Percentiles rank a stretch among this genome's conserved stretches.
These are phyloP conservation scores for Eragrostis tef DNA, from an alignment of 202 grass and related monocot genomes.

Conservation along the genomic window DNA sequence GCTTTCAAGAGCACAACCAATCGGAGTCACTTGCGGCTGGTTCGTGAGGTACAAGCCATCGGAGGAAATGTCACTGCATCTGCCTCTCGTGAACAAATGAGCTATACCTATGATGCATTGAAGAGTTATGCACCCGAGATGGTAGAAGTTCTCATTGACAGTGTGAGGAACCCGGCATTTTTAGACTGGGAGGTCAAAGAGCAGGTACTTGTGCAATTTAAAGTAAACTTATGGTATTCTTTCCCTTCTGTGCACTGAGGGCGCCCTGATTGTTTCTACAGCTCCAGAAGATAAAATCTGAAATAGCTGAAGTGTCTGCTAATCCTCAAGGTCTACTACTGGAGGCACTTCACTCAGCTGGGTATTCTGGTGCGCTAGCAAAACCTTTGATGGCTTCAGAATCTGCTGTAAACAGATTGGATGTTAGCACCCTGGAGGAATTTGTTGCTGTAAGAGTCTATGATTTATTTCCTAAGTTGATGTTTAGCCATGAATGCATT, in stretches of 20 bases:
- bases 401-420: slow-evolving; percentile 55
- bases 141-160: slow-evolving; percentile 85
- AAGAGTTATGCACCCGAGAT: slow-evolving; percentile 78
- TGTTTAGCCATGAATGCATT: slow-evolving; percentile 6
- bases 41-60: slow-evolving; percentile 88
- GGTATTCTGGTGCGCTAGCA: slow-evolving; percentile 74
- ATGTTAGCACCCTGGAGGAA: slow-evolving; percentile 61
- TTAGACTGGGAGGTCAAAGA: slow-evolving; percentile 91
- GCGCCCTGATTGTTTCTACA: slow-evolving; percentile 30
- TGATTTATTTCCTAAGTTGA: slow-evolving; percentile 30
- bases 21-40: slow-evolving; percentile 69
- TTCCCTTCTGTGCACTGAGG: slow-evolving; percentile 30
- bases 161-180: slow-evolving; percentile 79
- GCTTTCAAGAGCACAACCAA: slow-evolving; percentile 83
- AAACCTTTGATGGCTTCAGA: slow-evolving; percentile 74
- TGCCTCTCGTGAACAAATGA: slow-evolving; percentile 85
- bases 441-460: slow-evolving; percentile 64
- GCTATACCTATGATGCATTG: slow-evolving; percentile 88
- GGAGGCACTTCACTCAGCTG: slow-evolving; percentile 80
- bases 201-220: slow-evolving; percentile 54
- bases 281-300: slow-evolving; percentile 70
- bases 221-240: slow-evolving; percentile 5
- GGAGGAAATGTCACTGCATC: slow-evolving; percentile 76
- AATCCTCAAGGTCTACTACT: slow-evolving; percentile 86
- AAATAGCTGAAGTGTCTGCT: slow-evolving; percentile 68